Base-by-base conservation (phyloP, 2,329 filamentous ascomycete genomes). In the Paradendryphiella salina region DNA sequence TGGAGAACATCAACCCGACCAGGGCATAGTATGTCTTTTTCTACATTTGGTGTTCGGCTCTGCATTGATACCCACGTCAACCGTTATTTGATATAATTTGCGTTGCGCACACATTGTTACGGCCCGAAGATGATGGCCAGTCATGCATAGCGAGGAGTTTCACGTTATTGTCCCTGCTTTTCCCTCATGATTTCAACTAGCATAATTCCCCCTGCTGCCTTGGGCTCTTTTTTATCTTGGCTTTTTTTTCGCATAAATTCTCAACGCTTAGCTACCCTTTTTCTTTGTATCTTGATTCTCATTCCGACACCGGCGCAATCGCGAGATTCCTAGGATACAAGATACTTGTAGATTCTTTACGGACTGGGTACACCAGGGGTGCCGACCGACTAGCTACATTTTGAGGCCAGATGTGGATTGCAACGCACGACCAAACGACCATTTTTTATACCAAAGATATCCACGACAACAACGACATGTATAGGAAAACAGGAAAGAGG, bases 1-100 rank as follows among this genome's bases (percentile, higher is more conserved):
- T 85, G 70, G 82, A 85, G 65, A 80, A 77, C 44, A 79, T 83
- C 65, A 44, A 54, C 28, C 79, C 79, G 56, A 81, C 77, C 7
- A 54, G 63, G 23, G 59, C 56, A 40, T 67, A 52, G 40, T 49
- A 38, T 56, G 44, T 50, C 55, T 33, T 50, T 57, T 57, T 52
- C 56, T 47, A 45, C 44, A 49, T 49, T 52, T 52, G 50, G 50
- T 52, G 50, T 52, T 52, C 49, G 38, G 39, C 49, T 48, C 34
- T 52, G 37, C 49, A 52, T 52, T 52, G 49, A 52, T 52, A 52
- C 50, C 50, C 49, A 37, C 18, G 33, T 41, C 37, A 18, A 49
- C 33, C 34, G 17, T 52, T 36, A 36, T 23, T 49, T 17, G 26
- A 34, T 43, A 35, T 29, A 49, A 44, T 52, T 36, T 36, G 44